Base-by-base conservation (phyloP, 108 stramenopile genomes). In the Nannochloropsis salina region DNA sequence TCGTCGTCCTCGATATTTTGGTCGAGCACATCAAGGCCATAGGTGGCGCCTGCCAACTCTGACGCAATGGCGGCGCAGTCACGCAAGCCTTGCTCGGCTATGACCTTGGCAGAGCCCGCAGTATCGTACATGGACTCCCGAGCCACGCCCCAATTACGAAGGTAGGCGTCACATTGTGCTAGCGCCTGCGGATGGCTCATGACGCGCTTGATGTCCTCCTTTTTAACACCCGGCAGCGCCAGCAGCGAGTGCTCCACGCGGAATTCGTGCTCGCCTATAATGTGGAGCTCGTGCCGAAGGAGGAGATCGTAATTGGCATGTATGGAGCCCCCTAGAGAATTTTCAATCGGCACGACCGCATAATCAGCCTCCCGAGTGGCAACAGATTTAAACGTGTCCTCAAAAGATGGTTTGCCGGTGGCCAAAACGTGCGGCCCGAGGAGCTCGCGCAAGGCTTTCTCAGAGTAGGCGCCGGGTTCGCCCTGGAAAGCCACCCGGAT, bases 241-340 rank as follows among this genome's bases (percentile, higher is more conserved):
- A 98, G 84, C 1, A 98, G 92, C 90, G 95, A 95, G 82, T 99
- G 98, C 81, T 93, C 87, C 31, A 99, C 98, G 9, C 96, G 92
- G 84, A 97, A 97, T 82, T 98, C 97, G 86, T 99, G 97, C 86
- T 99, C 98, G 40, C 84, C 90, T 41, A 90, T 85, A 4, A 90
- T 83, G 86, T 86, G 85, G 42, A 86, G 88, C 88, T 99, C 96
- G 88, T 97, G 97, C 51, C 96, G 92, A 1, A 99, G 92, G 93
- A 97, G 96, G 82, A 99, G 87, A 92, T 99, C 98, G 86, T 97
- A 97, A 89, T 97, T 97, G 87, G 98, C 96, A 89, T 99, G 97
- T 84, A 99, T 99, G 80, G 94, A 95, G 9, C 98, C 98, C 42
- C 97, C 98, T 87, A 98, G 88, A 15, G 95, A 94, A 87, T 99